Evolutionary conservation across 2,329 filamentous ascomycete genomes (phyloP).

Genomic region (Monilinia laxa): DNA sequence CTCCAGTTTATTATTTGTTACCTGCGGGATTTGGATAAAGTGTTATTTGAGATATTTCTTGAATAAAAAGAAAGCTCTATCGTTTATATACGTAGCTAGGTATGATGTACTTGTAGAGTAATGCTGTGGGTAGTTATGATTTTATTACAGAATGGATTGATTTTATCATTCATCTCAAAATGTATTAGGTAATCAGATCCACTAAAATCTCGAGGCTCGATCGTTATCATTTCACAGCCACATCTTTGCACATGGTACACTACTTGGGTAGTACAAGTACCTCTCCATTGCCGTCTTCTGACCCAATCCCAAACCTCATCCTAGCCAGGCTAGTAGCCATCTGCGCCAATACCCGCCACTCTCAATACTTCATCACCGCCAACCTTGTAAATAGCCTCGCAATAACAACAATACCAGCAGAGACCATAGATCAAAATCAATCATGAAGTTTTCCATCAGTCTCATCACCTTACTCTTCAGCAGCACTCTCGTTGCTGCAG

Average conservation of each 20-base stretch:
- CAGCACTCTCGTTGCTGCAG: slow-evolving; percentile 42
- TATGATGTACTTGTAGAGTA: too few species aligned
- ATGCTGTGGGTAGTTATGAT: too few species aligned
- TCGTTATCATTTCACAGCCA: not conserved
- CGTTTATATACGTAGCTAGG: not conserved
- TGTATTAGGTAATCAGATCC: not conserved
- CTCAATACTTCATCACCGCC: slow-evolving; percentile 15
- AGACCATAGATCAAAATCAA: slow-evolving; percentile 23
- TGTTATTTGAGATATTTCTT: too few species aligned
- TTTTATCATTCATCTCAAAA: too few species aligned
- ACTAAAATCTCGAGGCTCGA: not conserved
- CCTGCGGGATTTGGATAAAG: too few species aligned
- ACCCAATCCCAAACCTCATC: slow-evolving; percentile 21
- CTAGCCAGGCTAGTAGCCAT: slow-evolving; percentile 12
- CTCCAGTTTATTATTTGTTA: too few species aligned
- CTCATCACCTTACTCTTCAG: slow-evolving; percentile 36
- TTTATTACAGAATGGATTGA: too few species aligned
- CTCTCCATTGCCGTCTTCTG: slow-evolving; percentile 18
- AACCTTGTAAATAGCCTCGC: slow-evolving; percentile 21
- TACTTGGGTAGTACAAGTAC: not conserved
- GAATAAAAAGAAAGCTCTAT: too few species aligned
- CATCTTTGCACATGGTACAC: too few species aligned
- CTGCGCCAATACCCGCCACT: slow-evolving; percentile 18
- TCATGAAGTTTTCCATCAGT: slow-evolving; percentile 39
- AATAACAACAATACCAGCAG: slow-evolving; percentile 17